Base-by-base conservation (phyloP, 164 flowering plant genomes). In the Santalum album region DNA sequence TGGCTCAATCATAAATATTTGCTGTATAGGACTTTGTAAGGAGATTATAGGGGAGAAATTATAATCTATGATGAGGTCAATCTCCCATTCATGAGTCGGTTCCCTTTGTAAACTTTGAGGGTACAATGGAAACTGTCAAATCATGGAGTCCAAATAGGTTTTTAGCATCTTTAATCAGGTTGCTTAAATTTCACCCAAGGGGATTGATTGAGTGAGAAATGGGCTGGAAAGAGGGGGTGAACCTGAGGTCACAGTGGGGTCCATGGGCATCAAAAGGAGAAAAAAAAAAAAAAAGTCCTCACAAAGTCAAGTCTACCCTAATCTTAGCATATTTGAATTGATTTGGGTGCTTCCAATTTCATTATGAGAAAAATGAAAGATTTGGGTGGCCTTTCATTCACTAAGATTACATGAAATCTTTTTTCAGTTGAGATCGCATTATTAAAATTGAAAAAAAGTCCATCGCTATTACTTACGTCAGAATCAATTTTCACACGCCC, bases 181-280 rank as follows among this genome's bases (percentile, higher is more conserved):
- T 9, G 16, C 42, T 38, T 38, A 38, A 16, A 15, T 9, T 38
- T 38, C 17, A 38, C 42, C 17, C 42, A 15, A 38, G 17, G 42
- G 16, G 14, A 11, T 38, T 12, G 42, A 25, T 40, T 25, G 61
- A 53, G 45, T 61, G 61, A 38, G 59, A 66, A 39, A 53, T 36
- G 51, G 43, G 42, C 0, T 52, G 70, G 70, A 54, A 29, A 67
- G 63, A 50, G 70, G 70, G 63, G 63, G 32, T 67, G 70, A 61
- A 67, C 54, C 51, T 27, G 66, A 57, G 56, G 34, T 34, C n/a
- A 46, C 34, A 14, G 7, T 55, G 62, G 64, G 69, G 56, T 21
- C 69, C 57, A 19, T 25, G 38, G 35, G 34, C 57, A 36, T 48
- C 23, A 34, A 59, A 59, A 38, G 45, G 32, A 54, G 45, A 55